phyloP scores from a whole-genome alignment of 768 basidiomycete genomes.

The Podaxis sp. region DNA sequence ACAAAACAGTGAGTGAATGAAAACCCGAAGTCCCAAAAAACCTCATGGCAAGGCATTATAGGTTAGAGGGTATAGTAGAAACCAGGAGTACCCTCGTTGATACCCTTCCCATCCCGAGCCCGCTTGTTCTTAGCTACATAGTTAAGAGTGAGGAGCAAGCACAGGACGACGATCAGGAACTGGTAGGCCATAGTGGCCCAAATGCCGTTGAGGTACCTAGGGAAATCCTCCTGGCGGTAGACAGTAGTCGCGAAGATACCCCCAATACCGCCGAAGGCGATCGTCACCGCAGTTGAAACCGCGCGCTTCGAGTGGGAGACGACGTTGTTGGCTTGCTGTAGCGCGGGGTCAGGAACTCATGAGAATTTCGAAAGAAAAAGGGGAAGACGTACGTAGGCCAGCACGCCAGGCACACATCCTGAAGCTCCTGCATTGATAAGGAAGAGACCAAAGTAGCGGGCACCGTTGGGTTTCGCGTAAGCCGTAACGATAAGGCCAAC shows the following conservation, averaged over 20 bases:
- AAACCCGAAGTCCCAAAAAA: neutral
- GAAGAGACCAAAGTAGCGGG: constrained; percentile 37
- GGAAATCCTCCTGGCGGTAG: constrained; percentile 35
- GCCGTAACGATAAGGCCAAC: constrained; percentile 33
- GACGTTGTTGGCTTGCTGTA: constrained; percentile 36
- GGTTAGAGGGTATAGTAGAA: constrained; percentile 40
- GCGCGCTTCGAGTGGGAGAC: constrained; percentile 38
- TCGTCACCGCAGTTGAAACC: constrained; percentile 36
- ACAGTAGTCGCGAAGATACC: constrained; percentile 40
- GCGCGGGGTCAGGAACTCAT: neutral
- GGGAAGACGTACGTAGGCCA: constrained; percentile 35
- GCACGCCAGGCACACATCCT: constrained; percentile 34
- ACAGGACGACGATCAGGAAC: constrained; percentile 29
- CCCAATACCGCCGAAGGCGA: constrained; percentile 37
- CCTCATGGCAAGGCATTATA: neutral
- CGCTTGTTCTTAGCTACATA: constrained; percentile 31
- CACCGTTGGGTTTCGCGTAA: constrained; percentile 28
- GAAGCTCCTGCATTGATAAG: constrained; percentile 34
- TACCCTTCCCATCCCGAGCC: constrained; percentile 31
- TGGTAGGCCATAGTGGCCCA: constrained; percentile 39
- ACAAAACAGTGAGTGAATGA: neutral
- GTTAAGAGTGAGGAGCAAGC: constrained; percentile 27
- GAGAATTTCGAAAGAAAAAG: neutral
- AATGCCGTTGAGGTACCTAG: constrained; percentile 31
- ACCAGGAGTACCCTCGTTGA: constrained; percentile 35